Percentiles rank a stretch among this genome's conserved stretches.
phyloP scores from a whole-genome alignment of 1,284 basidiomycete genomes.

The Marasmius fiardii region DNA sequence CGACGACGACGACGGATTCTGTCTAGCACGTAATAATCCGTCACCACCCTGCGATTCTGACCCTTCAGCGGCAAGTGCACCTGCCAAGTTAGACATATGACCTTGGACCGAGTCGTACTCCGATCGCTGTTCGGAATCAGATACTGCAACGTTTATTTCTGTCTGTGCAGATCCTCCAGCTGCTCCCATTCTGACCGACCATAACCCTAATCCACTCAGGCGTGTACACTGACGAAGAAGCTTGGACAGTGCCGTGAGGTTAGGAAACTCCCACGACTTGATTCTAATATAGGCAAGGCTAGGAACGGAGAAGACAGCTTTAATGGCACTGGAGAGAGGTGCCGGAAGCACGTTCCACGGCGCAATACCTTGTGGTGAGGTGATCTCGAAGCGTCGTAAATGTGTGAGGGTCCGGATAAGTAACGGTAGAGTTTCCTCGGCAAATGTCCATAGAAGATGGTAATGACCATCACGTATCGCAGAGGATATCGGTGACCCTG shows the following conservation, averaged over 20 bases:
- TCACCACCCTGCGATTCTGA: too few relatives aligned
- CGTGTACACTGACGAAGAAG: conserved; percentile 27
- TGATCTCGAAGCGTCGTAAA: conserved; percentile 34
- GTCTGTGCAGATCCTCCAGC: neutral
- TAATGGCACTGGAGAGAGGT: conserved; percentile 29
- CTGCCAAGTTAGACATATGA: too few relatives aligned
- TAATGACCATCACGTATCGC: neutral
- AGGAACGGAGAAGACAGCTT: conserved; percentile 23
- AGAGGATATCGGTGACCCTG: neutral
- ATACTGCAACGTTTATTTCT: neutral
- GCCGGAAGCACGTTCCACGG: conserved; percentile 32
- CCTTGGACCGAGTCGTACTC: neutral
- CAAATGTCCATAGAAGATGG: neutral
- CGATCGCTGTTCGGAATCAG: neutral
- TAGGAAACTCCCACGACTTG: conserved; percentile 35
- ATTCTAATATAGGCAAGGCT: conserved; percentile 34
- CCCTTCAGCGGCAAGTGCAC: too few relatives aligned
- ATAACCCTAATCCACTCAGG: conserved; percentile 32
- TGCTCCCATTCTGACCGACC: conserved; percentile 26
- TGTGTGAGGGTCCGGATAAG: conserved; percentile 33
- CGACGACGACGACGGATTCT: neutral
- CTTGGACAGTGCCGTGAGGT: conserved; percentile 26
- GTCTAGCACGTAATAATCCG: too few relatives aligned
- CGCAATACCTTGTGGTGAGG: conserved; percentile 26
- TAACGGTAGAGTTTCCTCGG: conserved; percentile 25